Evolutionary conservation across 2,329 filamentous ascomycete species (phyloP).

Genomic region (Davidsoniella australis): DNA sequence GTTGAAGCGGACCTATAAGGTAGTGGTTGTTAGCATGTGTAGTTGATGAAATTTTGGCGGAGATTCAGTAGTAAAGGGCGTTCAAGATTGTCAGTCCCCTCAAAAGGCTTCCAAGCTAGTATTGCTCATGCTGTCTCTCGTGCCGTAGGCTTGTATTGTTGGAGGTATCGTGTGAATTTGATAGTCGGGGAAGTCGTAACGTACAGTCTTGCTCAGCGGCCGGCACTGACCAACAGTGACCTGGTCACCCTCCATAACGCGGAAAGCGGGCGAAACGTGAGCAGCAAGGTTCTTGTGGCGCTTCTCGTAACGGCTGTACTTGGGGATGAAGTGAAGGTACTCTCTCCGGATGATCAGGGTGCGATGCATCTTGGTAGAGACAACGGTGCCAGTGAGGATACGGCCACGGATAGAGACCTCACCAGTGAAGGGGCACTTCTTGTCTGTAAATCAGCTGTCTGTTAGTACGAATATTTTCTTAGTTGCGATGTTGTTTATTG

Average conservation of each 20-base stretch:
- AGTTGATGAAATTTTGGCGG: background rate
- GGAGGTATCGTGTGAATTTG: background rate
- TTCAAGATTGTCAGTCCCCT: no score
- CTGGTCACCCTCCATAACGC: constrained; percentile 98
- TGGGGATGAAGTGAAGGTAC: constrained; percentile 99
- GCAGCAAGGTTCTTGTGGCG: constrained; percentile 99
- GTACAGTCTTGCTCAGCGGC: constrained; percentile 97
- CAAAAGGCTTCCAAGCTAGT: no score
- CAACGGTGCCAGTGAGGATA: constrained; percentile 98
- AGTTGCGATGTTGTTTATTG: background rate
- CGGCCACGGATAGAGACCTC: constrained; percentile 98
- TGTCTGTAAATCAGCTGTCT: constrained; percentile 45
- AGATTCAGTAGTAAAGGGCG: background rate
- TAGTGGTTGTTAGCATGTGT: constrained; percentile 3
- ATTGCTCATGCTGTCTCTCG: background rate
- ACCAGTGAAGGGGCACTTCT: constrained; percentile 99
- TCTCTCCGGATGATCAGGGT: constrained; percentile 98
- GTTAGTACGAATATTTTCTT: background rate
- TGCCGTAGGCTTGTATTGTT: background rate
- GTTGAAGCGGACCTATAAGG: constrained; percentile 83
- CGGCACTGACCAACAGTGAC: constrained; percentile 99
- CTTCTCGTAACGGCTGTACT: constrained; percentile 99
- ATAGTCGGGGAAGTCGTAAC: constrained; percentile 23
- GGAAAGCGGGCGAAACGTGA: constrained; percentile 98
- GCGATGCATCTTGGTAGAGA: constrained; percentile 99